Base-by-base conservation (phyloP, 768 basidiomycete species). In the Naganishia antarctica region DNA sequence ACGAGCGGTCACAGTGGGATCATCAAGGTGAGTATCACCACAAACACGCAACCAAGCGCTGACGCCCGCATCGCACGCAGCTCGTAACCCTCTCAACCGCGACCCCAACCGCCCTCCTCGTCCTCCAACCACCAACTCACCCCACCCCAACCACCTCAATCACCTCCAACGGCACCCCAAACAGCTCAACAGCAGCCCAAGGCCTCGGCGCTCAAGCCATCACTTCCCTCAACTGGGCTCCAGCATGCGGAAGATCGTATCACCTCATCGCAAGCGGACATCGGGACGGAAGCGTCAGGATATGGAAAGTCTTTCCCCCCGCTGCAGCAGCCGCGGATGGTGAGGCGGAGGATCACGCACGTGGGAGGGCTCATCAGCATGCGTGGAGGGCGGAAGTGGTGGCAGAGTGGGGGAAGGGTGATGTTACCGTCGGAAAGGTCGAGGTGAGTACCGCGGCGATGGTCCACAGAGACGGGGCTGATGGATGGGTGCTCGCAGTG, bases 221-320 rank as follows among this genome's bases (percentile, higher is more conserved):
- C 53, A 89, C 88, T 0, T 86, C 87, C 31, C 84, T 98, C 37
- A 81, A 91, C 16, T 99, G 93, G 93, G 91, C 94, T 0, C 90
- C 96, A 0, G 87, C 87, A 0, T 94, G 91, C 65, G 96, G 94
- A 6, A 83, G 96, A 28, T 89, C 89, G 0, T 94, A 91, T 77
- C 94, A 98, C 72, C 87, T 97, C 41, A 83, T 98, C 65, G 96
- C 94, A 1, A 90, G 91, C 0, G 96, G 92, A 16, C 81, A 85
- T 31, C 82, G 91, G 31, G 92, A 96, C 74, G 91, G 92, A 1
- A 83, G 84, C 47, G 91, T 97, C 13, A 79, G 91, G 66, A 89
- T 99, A 67, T 97, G 92, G 92, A 85, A 85, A 67, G 80, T 96
- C 29, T 83, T 82, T 67, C 88, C 89, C 5, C 80, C 81, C 0